Evolutionary conservation across 1,284 basidiomycete species (phyloP), one percentile per base, ranked within the genome.

Genomic region (Trametes hirsuta): DNA sequence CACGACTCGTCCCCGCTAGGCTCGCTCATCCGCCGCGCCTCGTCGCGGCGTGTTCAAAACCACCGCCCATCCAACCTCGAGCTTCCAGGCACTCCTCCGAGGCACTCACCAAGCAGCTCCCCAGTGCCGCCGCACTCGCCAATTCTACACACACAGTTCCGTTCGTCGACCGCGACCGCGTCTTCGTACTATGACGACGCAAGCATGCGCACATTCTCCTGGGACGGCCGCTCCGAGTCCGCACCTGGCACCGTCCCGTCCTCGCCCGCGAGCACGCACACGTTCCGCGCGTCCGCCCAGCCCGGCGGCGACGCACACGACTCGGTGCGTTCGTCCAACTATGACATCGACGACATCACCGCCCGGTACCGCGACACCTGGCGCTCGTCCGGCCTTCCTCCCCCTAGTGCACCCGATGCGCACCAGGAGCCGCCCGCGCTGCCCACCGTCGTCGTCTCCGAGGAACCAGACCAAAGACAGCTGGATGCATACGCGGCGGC

Each of bases 61-160:
- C 58, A 60, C 47, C 53, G 51, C 30, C 52, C 59, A 25, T 55
- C 55, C 41, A 49, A 63, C 47, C 59, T 63, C 47, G 61, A 61
- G 41, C 63, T 63, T 21, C 66, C 63, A 44, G 30, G 30, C 30
- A 69, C 68, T 1, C 67, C 72, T 25, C 64, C 72, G 11, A 53
- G 62, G 18, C 58, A 57, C 37, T 40, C 59, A 30, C 55, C 52
- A 42, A 41, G 41, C 40, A 18, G 37, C 18, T 39, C 54, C 39
- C 25, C 62, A 24, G 45, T 55, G 47, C 61, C 68, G 36, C 84
- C 81, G 1, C 72, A 76, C 14, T 88, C 84, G 1, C 88, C 88
- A 15, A 73, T 90, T 50, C 71, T 90, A 35, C 88, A 90, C 67
- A 81, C 86, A 25, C 77, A 75, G 61, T 90, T 90, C 73, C 80